Conservation (phyloP, 2,329 filamentous ascomycete genomes). For the Eurotiales sp. region DNA sequence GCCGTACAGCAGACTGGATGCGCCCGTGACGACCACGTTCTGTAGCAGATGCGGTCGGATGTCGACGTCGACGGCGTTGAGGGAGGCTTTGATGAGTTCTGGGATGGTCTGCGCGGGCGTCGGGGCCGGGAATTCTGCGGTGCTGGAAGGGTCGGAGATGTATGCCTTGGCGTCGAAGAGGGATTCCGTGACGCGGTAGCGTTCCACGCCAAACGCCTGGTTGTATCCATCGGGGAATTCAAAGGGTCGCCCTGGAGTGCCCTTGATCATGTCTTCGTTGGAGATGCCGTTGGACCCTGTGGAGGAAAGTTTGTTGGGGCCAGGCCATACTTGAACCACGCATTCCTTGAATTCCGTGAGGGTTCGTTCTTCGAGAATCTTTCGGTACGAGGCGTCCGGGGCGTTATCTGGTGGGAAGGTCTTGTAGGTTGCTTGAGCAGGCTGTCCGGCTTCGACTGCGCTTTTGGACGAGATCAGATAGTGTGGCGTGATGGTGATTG, state of each 20-base stretch:
- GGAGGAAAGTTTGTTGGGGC: conserved; percentile 62
- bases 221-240: conserved; percentile 98
- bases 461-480: conserved; percentile 86
- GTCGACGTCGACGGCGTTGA: conserved; percentile 83
- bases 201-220: conserved; percentile 86
- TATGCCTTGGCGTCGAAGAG: conserved; percentile 85
- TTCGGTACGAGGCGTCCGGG: conserved; percentile 67
- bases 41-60: conserved; percentile 75
- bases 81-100: conserved; percentile 71
- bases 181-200: conserved; percentile 80
- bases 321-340: conserved; percentile 89
- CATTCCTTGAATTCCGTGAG: conserved; percentile 97
- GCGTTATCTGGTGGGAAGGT: conserved; percentile 60
- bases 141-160: conserved; percentile 49
- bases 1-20: conserved; percentile 79
- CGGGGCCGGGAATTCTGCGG: conserved; percentile 48
- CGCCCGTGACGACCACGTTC: conserved; percentile 91
- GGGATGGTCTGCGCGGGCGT: conserved; percentile 77
- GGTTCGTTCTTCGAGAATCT: conserved; percentile 85
- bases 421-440: conserved; percentile 71
- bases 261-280: conserved; percentile 73
- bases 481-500: conserved; percentile 74
- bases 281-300: conserved; percentile 50
- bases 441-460: conserved; percentile 78
- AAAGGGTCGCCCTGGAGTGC: conserved; percentile 77